A percentile compares a stretch with the other conserved stretches of the same genome.
These are phyloP conservation scores for Seminavis robusta DNA, from an alignment of 108 stramenopile species.

Conservation along the genomic window DNA sequence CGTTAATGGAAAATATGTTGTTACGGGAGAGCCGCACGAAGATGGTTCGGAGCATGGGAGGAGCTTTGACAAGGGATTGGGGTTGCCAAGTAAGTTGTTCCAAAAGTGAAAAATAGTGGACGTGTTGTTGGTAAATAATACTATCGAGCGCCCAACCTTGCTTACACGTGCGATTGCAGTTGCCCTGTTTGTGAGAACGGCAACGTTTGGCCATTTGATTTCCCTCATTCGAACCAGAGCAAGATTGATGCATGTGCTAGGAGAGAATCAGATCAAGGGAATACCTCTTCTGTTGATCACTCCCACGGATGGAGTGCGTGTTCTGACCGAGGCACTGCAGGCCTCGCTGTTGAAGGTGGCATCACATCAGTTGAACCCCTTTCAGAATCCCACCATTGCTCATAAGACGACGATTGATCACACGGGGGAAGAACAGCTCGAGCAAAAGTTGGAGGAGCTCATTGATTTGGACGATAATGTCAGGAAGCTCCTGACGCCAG, in stretches of 20 bases:
- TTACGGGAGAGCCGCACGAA: conserved; percentile 32
- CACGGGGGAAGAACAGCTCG: conserved; percentile 52
- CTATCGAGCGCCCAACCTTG: no score
- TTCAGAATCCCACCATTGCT: conserved; percentile 71
- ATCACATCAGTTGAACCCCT: conserved; percentile 76
- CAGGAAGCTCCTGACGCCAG: conserved; percentile 62
- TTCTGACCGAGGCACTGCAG: conserved; percentile 70
- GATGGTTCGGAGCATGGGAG: conserved; percentile 37
- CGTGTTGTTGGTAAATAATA: no score
- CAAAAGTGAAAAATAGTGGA: no score
- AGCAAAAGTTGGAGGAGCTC: conserved; percentile 83
- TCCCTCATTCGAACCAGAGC: conserved; percentile 76
- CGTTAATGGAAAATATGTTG: conserved; percentile 40
- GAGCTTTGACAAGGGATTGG: conserved; percentile 73
- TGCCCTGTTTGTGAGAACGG: conserved; percentile 78
- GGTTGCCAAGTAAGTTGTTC: no score
- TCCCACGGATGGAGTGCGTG: conserved; percentile 64
- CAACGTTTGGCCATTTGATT: conserved; percentile 69
- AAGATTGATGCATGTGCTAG: conserved; percentile 55
- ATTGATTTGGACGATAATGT: conserved; percentile 74
- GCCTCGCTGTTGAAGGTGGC: conserved; percentile 66
- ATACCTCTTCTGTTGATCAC: conserved; percentile 78
- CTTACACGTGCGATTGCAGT: no score
- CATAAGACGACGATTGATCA: conserved; percentile 70
- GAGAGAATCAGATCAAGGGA: conserved; percentile 40